Conservation (phyloP, 257 asterid species). For the Pogostemon cablin region DNA sequence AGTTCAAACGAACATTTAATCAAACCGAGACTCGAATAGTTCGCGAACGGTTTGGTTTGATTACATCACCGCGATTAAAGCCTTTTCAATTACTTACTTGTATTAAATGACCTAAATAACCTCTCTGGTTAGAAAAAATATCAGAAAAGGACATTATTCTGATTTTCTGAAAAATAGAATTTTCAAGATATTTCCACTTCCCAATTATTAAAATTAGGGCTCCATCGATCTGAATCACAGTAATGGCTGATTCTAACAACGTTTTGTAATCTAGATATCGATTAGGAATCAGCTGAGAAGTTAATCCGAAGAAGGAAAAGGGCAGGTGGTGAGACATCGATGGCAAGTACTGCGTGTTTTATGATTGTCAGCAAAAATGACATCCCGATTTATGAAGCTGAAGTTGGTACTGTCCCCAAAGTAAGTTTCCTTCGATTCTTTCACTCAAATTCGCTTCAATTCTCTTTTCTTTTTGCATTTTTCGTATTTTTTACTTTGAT, state of each 20-base stretch:
- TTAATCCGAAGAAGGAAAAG: background rate
- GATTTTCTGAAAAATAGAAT: background rate
- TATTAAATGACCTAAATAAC: constrained; percentile 14
- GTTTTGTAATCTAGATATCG: background rate
- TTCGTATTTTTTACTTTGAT: background rate
- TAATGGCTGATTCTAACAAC: background rate
- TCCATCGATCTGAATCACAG: constrained; percentile 17
- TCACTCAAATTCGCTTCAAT: constrained; percentile 3
- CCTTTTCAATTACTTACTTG: background rate
- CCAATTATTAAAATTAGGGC: constrained; percentile 27
- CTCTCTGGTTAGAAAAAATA: background rate
- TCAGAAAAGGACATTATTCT: background rate
- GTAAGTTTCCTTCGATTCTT: constrained; percentile 40
- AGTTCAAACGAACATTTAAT: no score
- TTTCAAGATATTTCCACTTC: constrained; percentile 3
- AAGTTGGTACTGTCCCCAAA: constrained; percentile 94
- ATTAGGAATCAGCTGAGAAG: constrained; percentile 17
- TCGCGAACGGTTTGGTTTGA: no score
- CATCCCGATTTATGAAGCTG: constrained; percentile 97
- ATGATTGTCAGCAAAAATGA: constrained; percentile 92
- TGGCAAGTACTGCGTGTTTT: constrained; percentile 95
- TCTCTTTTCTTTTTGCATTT: background rate
- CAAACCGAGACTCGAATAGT: no score
- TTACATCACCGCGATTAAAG: no score
- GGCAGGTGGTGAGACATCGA: constrained; percentile 33